Conservation (phyloP, 176 grass and related monocot species). For the Carex myosuroides region DNA sequence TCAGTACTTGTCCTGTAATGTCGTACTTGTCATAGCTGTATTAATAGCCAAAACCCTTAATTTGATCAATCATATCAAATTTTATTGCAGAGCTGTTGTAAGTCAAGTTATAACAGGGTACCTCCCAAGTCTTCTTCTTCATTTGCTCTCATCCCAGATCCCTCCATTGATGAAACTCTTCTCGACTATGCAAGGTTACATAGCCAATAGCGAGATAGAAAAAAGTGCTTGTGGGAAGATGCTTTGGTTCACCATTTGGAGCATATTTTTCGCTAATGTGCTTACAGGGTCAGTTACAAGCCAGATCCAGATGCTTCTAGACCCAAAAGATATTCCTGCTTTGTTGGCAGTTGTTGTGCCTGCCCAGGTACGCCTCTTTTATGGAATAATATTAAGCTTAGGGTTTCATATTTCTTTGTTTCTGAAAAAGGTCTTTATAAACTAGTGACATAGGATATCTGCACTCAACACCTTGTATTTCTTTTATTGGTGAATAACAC, state of each 20-base stretch:
- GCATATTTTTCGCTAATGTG: conserved; percentile 84
- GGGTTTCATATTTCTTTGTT: neutral
- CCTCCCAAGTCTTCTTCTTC: conserved; percentile 90
- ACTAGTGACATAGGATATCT: neutral
- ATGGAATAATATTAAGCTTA: neutral
- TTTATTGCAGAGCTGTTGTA: conserved; percentile 68
- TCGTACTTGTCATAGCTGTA: neutral
- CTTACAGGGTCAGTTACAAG: conserved; percentile 52
- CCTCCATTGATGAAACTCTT: conserved; percentile 81
- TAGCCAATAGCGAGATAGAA: conserved; percentile 74
- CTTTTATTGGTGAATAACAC: neutral
- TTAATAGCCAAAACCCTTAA: neutral
- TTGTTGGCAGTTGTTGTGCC: conserved; percentile 79
- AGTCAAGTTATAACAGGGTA: conserved; percentile 92
- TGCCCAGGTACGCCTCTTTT: conserved; percentile 47
- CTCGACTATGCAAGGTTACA: conserved; percentile 92
- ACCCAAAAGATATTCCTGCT: conserved; percentile 76
- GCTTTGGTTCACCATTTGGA: conserved; percentile 92
- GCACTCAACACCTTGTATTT: neutral
- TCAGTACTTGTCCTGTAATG: neutral
- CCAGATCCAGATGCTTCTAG: conserved; percentile 43
- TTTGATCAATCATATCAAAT: conserved; percentile 11
- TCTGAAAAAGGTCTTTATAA: neutral
- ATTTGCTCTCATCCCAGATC: conserved; percentile 61
- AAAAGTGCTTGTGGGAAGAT: conserved; percentile 92